Conservation (phyloP, 2,329 filamentous ascomycete genomes). For the Beauveria sp. region DNA sequence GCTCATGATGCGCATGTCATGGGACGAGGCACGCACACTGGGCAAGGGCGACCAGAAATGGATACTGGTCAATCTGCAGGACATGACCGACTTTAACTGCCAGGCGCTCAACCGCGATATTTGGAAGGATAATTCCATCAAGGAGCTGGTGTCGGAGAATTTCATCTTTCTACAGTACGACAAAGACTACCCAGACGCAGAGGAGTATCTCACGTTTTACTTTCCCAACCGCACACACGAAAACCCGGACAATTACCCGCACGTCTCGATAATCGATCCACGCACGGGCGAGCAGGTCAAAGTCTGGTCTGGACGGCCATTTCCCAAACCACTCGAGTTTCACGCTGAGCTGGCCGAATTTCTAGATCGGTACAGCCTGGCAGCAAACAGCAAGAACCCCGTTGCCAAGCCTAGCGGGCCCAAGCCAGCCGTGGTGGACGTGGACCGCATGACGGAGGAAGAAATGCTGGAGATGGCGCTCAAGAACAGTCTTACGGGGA, state of each 20-base stretch:
- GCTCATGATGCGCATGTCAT: constrained; percentile 71
- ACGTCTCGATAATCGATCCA: constrained; percentile 92
- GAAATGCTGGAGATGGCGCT: constrained; percentile 95
- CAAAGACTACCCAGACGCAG: constrained; percentile 71
- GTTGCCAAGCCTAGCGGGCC: constrained; percentile 63
- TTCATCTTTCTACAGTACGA: constrained; percentile 95
- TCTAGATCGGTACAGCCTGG: constrained; percentile 91
- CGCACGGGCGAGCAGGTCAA: constrained; percentile 96
- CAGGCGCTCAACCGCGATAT: constrained; percentile 90
- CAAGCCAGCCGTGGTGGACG: constrained; percentile 59
- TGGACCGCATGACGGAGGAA: constrained; percentile 89
- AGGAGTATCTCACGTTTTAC: constrained; percentile 86
- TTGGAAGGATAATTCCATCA: constrained; percentile 81
- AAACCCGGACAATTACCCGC: constrained; percentile 83
- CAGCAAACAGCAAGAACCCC: constrained; percentile 83
- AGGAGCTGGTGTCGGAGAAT: constrained; percentile 77
- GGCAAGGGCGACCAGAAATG: constrained; percentile 88
- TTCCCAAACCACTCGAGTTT: constrained; percentile 71
- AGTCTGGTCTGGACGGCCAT: constrained; percentile 81
- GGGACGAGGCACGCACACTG: constrained; percentile 75
- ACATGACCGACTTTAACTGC: constrained; percentile 88
- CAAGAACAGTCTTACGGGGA: constrained; percentile 73
- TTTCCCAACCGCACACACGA: constrained; percentile 64
- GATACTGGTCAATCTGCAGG: constrained; percentile 93
- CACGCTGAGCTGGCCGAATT: constrained; percentile 91